phyloP scores from a whole-genome alignment of 306 rosid species.

The Adenanthera pavonina region DNA sequence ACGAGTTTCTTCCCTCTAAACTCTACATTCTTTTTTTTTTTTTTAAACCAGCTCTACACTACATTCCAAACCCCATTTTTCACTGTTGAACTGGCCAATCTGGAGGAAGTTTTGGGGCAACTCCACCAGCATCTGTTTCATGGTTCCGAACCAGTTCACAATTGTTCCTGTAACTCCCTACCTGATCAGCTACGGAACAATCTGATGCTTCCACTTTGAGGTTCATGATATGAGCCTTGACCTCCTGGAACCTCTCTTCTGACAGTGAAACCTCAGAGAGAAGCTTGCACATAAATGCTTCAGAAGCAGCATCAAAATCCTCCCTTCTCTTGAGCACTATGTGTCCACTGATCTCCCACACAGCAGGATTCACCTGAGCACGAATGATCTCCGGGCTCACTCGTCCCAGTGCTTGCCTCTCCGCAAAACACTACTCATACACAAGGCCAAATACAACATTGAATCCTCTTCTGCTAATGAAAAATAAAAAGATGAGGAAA shows the following conservation, averaged over 20 bases:
- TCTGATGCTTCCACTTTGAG: conserved; percentile 23
- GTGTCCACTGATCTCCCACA: conserved; percentile 48
- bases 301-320: conserved; percentile 36
- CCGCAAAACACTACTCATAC: conserved; percentile 39
- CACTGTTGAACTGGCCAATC: not conserved
- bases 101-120: no score
- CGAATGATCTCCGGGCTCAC: conserved; percentile 34
- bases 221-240: conserved; percentile 11
- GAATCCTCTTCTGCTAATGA: not conserved
- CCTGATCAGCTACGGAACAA: not conserved
- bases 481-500: not conserved
- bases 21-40: no score
- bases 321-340: conserved; percentile 35
- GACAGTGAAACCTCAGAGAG: conserved; percentile 42
- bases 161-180: not conserved
- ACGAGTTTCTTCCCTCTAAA: not conserved
- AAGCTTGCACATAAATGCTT: conserved; percentile 34
- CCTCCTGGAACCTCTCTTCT: conserved; percentile 40
- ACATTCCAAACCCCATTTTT: not conserved
- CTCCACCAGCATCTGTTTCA: not conserved
- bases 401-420: conserved; percentile 38
- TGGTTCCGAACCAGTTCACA: conserved; percentile 16
- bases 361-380: conserved; percentile 40
- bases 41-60: no score
- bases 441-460: not conserved